Base-by-base conservation (phyloP, 805 yeast genomes). In the Kazachstania africana region DNA sequence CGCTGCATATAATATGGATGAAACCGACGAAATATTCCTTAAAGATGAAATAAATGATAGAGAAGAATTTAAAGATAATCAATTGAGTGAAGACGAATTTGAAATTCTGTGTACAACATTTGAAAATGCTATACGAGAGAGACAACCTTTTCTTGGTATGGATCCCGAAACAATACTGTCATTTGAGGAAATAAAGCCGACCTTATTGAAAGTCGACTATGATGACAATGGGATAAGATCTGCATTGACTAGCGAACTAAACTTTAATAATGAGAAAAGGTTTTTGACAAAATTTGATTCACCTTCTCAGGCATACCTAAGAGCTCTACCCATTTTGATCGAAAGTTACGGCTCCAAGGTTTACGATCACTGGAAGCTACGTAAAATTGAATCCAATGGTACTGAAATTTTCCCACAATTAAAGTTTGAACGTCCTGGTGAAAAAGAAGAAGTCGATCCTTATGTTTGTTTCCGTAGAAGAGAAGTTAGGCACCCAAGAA, bases 401-500 rank as follows among this genome's bases (percentile, higher is more conserved):
- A 70, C 70, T 43, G 56, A 79, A 4, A 70, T 91, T 14, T 68
- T 73, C 42, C 94, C 96, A 4, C 55, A 66, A 12, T 63, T 91
- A 31, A 81, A 76, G 53, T 85, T 82, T 53, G 96, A 87, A 59
- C 87, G 82, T 44, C 82, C 82, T 16, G 72, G 72, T 34, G 91
- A 83, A 36, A 85, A 85, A 48, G 96, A 87, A 47, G 96, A 87
- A 47, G 72, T 70, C 37, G 96, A 91, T 55, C 97, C 98, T 2
- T 91, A 91, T 55, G 78, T 84, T 25, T 84, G 96, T 61, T 91
- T 91, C 65, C 72, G 98, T 48, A 75, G 95, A 43, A 78, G 98
- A 55, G 97, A 87, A 50, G 78, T 84, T 42, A 74, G 98, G 42
- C 96, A 82, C 51, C 91, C 93, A 19, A 78, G 98, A 55, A 91